Base-by-base conservation (phyloP, 371 early-diverging fungal species). In the Mycotypha africana region DNA sequence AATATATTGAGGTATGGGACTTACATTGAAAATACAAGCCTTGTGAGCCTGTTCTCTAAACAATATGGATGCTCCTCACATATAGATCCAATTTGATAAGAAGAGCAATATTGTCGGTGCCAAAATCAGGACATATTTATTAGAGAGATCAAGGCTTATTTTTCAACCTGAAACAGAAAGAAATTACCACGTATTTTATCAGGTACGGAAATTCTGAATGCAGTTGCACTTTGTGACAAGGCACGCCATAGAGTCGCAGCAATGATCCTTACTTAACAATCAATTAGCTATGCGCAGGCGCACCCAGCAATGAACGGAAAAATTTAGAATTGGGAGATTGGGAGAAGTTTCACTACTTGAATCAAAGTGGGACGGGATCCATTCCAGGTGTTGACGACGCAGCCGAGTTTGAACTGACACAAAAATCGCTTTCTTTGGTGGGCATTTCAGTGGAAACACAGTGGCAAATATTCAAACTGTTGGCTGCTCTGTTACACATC, bases 131-230 rank as follows among this genome's bases (percentile, higher is more conserved):
- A 98, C 96, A 8, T 99, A 98, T 66, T 80, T 99, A 6, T 66
- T 99, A 48, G 99, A 99, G 67, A 83, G 96, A 42, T 94, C 96
- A 12, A 85, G 99, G 53, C 70, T 99, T 22, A 85, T 94, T 21
- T 92, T 91, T 61, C 98, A 97, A 65, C 92, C 94, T 3, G 76
- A 80, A 25, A 77, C 78, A 0, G 99, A 99, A 68, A 76, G 97
- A 56, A 98, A 97, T 74, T 99, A 97, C 70, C 99, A 99, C 73
- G 92, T 99, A 52, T 99, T 99, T 71, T 99, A 99, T 73, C 95
- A 90, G 63, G 75, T 74, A 66, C 26, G 15, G 16, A 32, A n/a
- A n/a, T n/a, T n/a, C n/a, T n/a, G n/a, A n/a, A n/a, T n/a, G n/a
- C n/a, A n/a, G n/a, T n/a, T n/a, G n/a, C n/a, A n/a, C n/a, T n/a